Evolutionary conservation across 1,284 basidiomycete species (phyloP).

Genomic region (Fomitiporia mediterranea): DNA sequence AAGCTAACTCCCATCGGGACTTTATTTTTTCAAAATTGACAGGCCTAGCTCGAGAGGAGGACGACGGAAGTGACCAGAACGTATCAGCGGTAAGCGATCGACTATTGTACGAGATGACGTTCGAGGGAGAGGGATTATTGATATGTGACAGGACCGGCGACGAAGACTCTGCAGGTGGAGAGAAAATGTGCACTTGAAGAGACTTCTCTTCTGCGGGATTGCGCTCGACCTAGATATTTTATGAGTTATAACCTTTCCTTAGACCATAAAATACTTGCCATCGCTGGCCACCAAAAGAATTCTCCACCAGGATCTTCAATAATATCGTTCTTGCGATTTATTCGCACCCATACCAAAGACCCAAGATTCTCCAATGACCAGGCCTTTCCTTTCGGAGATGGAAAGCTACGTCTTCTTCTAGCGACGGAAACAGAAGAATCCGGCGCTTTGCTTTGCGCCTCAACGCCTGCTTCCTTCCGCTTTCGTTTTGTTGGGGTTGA

Average conservation of each 20-base stretch:
- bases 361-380: conserved; percentile 23
- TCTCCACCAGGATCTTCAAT: conserved; percentile 20
- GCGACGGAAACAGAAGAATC: conserved; percentile 34
- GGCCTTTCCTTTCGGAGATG: conserved; percentile 13
- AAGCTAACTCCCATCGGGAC: conserved; percentile 13
- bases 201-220: neutral
- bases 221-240: neutral
- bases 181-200: conserved; percentile 1
- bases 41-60: neutral
- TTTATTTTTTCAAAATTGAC: neutral
- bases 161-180: neutral
- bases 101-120: conserved; percentile 5
- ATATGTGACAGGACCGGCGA: neutral
- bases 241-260: neutral
- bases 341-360: conserved; percentile 33
- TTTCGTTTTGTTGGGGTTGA: neutral
- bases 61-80: conserved; percentile 1
- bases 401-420: conserved; percentile 2
- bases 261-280: conserved; percentile 25
- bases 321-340: conserved; percentile 23
- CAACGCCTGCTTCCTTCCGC: neutral
- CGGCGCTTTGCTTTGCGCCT: conserved; percentile 33
- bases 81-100: neutral
- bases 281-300: conserved; percentile 37
- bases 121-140: conserved; percentile 3